A percentile compares a stretch with the other conserved stretches of the same genome.
Conservation (phyloP, 2,329 filamentous ascomycete genomes). For the Camptophora hylomeconis region DNA sequence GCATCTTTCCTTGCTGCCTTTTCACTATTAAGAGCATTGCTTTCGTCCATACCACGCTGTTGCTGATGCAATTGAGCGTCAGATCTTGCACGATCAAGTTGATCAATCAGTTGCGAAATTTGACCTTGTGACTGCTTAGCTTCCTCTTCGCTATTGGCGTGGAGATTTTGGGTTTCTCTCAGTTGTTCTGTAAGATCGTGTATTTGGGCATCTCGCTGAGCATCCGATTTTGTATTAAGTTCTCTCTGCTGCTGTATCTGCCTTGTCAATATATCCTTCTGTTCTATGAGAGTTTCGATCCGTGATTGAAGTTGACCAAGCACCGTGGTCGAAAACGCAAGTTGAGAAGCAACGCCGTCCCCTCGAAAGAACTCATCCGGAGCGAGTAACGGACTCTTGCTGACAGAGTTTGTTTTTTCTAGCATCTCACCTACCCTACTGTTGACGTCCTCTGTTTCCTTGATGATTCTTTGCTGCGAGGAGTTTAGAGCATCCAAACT, state of each 20-base stretch:
- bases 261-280: conserved; percentile 76
- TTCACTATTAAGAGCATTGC: conserved; percentile 15
- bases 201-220: conserved; percentile 37
- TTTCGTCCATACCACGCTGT: conserved; percentile 21
- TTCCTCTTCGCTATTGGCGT: conserved; percentile 40
- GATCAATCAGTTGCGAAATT: conserved; percentile 28
- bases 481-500: conserved; percentile 48
- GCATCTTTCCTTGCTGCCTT: conserved; percentile 9
- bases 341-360: conserved; percentile 51
- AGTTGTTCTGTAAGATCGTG: conserved; percentile 32
- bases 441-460: conserved; percentile 50
- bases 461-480: conserved; percentile 41
- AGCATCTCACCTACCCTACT: conserved; percentile 50
- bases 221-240: conserved; percentile 75
- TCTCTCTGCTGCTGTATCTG: conserved; percentile 94
- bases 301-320: conserved; percentile 68
- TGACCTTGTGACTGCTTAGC: conserved; percentile 27
- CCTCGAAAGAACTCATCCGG: conserved; percentile 47
- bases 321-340: conserved; percentile 63
- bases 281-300: conserved; percentile 66
- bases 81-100: conserved; percentile 29
- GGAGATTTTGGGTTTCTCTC: conserved; percentile 51
- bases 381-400: conserved; percentile 36
- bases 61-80: conserved; percentile 23
- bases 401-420: conserved; percentile 28